Conservation (phyloP, 371 early-diverging fungal genomes). For the Gilbertella persicaria region DNA sequence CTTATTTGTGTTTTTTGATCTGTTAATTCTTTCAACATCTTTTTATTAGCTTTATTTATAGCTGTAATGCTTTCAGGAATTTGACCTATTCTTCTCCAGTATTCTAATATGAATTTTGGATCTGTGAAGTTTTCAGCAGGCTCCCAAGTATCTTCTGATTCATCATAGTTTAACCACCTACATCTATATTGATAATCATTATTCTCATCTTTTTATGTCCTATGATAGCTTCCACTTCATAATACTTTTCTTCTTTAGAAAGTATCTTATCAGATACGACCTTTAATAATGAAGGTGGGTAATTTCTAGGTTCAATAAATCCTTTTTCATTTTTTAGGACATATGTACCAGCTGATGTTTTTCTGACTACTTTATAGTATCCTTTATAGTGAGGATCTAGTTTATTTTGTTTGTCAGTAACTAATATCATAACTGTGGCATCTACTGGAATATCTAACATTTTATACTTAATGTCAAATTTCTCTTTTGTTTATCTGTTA, state of each 20-base stretch:
- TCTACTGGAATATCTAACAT: neutral
- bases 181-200: constrained; percentile 15
- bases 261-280: neutral
- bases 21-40: too few relatives aligned
- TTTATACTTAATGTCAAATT: neutral
- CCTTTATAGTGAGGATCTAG: too few relatives aligned
- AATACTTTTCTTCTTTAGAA: neutral
- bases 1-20: too few relatives aligned
- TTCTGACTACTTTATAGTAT: neutral
- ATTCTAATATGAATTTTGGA: constrained; percentile 11
- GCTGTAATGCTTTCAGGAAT: neutral
- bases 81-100: constrained; percentile 10
- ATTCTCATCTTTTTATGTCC: constrained; percentile 4
- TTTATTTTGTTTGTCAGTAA: neutral
- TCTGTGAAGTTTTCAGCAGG: constrained; percentile 16
- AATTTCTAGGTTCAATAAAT: too few relatives aligned
- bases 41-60: neutral
- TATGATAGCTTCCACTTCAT: neutral
- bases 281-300: neutral
- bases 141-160: constrained; percentile 29
- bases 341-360: neutral
- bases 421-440: neutral
- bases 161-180: constrained; percentile 22
- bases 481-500: too few relatives aligned
- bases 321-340: neutral